These are phyloP conservation scores for Chloromonas sp. DNA, from an alignment of 163 green algal genomes.

Conservation along the genomic window DNA sequence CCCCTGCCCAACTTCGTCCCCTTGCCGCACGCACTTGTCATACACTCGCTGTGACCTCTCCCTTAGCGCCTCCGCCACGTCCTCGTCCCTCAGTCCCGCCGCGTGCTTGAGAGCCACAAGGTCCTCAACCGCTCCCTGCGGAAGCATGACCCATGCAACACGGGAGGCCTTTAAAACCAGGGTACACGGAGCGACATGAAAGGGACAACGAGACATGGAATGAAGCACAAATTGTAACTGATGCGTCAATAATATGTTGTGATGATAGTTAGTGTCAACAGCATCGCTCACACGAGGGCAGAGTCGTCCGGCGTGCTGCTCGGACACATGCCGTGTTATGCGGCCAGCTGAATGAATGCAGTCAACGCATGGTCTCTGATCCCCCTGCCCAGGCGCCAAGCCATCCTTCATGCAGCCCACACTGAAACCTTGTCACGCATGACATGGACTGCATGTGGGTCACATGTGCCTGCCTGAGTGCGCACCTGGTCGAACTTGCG, in stretches of 20 bases:
- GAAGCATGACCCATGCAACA: not conserved
- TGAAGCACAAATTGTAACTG: not conserved
- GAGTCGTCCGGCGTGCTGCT: too few relatives aligned
- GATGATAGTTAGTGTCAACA: not conserved
- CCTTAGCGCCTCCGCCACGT: slow-evolving; percentile 65
- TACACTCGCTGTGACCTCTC: slow-evolving; percentile 74
- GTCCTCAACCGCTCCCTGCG: slow-evolving; percentile 68
- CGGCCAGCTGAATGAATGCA: too few relatives aligned
- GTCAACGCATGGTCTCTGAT: too few relatives aligned
- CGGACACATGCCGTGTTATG: too few relatives aligned
- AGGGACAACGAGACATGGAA: not conserved
- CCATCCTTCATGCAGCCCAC: too few relatives aligned
- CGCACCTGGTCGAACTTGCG: slow-evolving; percentile 68
- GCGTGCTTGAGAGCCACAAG: slow-evolving; percentile 69
- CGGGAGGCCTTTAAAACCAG: too few relatives aligned
- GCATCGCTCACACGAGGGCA: too few relatives aligned
- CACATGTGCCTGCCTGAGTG: not conserved
- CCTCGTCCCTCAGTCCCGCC: slow-evolving; percentile 17
- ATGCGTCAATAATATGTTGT: not conserved
- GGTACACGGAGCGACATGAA: not conserved
- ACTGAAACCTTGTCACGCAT: not conserved
- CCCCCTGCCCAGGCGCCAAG: too few relatives aligned
- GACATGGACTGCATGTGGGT: not conserved
- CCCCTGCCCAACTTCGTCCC: too few relatives aligned
- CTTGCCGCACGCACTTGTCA: slow-evolving; percentile 53